These are phyloP conservation scores for Pseudogymnoascus sp. DNA, from an alignment of 2,329 filamentous ascomycete genomes.

Conservation along the genomic window DNA sequence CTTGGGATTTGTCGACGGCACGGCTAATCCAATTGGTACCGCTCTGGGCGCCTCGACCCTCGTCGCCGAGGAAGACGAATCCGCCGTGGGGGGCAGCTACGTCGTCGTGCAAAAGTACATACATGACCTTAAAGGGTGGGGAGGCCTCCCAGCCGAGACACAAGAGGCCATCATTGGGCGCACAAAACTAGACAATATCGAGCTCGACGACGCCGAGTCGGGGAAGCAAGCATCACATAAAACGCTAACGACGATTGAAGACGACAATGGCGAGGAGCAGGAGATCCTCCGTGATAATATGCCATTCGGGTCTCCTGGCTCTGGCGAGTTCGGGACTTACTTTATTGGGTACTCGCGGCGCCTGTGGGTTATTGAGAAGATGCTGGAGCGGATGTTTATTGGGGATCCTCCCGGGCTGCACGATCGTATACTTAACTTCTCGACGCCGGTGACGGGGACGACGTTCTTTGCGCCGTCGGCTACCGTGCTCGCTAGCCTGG, in stretches of 20 bases:
- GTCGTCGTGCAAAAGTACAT: conserved; percentile 52
- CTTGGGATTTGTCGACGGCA: conserved; percentile 52
- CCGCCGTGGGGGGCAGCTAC: conserved; percentile 43
- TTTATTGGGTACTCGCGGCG: conserved; percentile 47
- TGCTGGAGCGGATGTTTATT: conserved; percentile 50
- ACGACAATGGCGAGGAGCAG: conserved; percentile 41
- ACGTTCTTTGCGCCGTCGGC: conserved; percentile 46
- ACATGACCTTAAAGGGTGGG: conserved; percentile 43
- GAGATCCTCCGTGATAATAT: conserved; percentile 51
- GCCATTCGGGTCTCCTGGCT: conserved; percentile 48
- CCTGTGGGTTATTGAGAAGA: conserved; percentile 50
- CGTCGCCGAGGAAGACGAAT: conserved; percentile 35
- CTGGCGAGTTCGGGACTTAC: conserved; percentile 47
- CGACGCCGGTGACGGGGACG: conserved; percentile 41
- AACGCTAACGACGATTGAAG: conserved; percentile 44
- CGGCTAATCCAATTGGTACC: conserved; percentile 46
- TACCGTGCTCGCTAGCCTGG: conserved; percentile 26
- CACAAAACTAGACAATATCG: conserved; percentile 49
- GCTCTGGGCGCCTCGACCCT: conserved; percentile 37
- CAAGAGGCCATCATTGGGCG: conserved; percentile 50
- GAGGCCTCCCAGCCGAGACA: conserved; percentile 36
- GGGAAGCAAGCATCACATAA: conserved; percentile 46
- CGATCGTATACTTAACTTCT: conserved; percentile 48
- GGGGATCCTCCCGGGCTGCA: conserved; percentile 45
- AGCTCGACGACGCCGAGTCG: conserved; percentile 42